Conservation (phyloP, 805 yeast species). For the Candida chilensis region DNA sequence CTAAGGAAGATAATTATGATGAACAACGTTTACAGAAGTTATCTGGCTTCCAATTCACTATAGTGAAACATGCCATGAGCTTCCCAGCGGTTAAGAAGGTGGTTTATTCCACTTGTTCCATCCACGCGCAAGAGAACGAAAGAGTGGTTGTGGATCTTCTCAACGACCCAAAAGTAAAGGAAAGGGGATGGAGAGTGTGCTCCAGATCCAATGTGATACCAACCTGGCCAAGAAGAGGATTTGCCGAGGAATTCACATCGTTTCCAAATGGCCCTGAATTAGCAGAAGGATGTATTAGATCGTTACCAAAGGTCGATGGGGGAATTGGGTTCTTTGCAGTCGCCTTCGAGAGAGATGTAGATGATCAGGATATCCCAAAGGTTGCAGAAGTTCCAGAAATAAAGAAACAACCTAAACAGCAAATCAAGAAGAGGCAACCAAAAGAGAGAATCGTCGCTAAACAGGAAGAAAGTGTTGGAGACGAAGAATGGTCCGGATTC, state of each 20-base stretch:
- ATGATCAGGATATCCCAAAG: too few species aligned
- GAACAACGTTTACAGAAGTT: conserved; percentile 61
- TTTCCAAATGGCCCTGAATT: conserved; percentile 38
- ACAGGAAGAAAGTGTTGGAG: conserved; percentile 7
- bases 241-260: conserved; percentile 53
- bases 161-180: conserved; percentile 52
- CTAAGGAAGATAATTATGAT: conserved; percentile 12
- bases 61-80: conserved; percentile 79
- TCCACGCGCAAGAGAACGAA: conserved; percentile 92
- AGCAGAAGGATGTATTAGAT: conserved; percentile 84
- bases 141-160: conserved; percentile 77
- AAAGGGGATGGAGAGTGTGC: conserved; percentile 69
- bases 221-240: conserved; percentile 81
- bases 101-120: conserved; percentile 92
- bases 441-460: conserved; percentile 1
- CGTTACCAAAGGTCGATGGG: conserved; percentile 82
- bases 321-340: conserved; percentile 99
- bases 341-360: conserved; percentile 62
- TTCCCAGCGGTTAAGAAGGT: conserved; percentile 73
- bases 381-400: too few species aligned
- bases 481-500: conserved; percentile 26
- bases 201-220: conserved; percentile 62
- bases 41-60: conserved; percentile 79
- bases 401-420: too few species aligned
- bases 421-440: too few species aligned